Base-by-base conservation (phyloP, 371 early-diverging fungal species). In the Apophysomyces variabilis region DNA sequence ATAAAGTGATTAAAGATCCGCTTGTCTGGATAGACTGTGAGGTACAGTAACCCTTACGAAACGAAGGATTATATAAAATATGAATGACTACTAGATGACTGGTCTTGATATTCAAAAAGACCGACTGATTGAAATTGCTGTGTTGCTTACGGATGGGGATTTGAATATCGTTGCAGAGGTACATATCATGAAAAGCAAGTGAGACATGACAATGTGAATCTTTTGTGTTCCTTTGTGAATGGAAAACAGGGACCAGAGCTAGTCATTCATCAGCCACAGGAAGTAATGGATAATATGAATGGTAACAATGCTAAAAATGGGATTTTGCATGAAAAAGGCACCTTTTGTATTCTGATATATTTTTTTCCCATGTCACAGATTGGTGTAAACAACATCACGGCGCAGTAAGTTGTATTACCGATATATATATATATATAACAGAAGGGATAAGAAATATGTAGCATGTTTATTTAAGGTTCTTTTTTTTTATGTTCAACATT, bases 1-100 rank as follows among this genome's bases (percentile, higher is more conserved):
- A n/a, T 21, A 75, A 57, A 57, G 76, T 78, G 78, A 76, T 81
- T 14, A 73, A 73, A 21, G 66, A 72, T 47, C 90, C 92, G 35
- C 79, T 96, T 44, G 93, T 96, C 37, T 96, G 96, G 96, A 90
- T 96, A 66, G 96, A 96, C 70, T 92, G 94, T 68, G 95, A 94
- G 76, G 89, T 84, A 73, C 26, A n/a, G 13, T 21, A 5, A 14
- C 1, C 35, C 36, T 35, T 5, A 5, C 7, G 26, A 54, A 35
- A 38, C 44, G 11, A 64, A 57, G 21, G 32, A 26, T 26, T 26
- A 26, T 26, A 26, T 26, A 18, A 14, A 41, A 11, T 11, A 16
- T 7, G 4, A 14, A 11, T 13, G 21, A 50, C 26, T 39, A 11
- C 8, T 57, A 82, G 85, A 90, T 88, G 87, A 86, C 88, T 26